Conservation (phyloP, 2,329 filamentous ascomycete genomes). For the Colletotrichum endophyticum region DNA sequence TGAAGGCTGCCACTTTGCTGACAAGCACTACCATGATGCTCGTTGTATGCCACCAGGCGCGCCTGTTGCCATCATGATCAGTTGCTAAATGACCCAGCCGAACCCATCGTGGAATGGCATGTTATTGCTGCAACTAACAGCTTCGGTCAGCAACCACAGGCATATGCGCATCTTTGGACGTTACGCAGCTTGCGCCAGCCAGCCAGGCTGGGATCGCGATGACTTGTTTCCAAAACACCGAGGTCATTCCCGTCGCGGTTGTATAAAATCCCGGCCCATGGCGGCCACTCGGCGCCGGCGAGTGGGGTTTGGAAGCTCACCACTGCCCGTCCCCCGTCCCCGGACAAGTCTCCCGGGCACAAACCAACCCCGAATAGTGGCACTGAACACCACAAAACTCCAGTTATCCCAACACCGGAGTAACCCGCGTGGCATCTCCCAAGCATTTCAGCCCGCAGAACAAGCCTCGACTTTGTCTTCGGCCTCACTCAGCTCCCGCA, state of each 20-base stretch:
- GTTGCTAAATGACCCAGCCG: not conserved
- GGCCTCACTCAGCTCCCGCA: conserved; percentile 45
- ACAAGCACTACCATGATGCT: not conserved
- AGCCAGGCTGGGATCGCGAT: not conserved
- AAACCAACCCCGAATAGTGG: not conserved
- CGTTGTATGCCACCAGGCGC: not conserved
- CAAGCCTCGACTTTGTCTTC: conserved; percentile 45
- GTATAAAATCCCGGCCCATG: not conserved
- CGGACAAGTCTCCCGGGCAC: not conserved
- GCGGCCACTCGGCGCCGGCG: not conserved
- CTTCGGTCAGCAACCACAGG: not conserved
- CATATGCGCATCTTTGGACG: not conserved
- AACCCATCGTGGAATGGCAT: not conserved
- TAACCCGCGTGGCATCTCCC: conserved; percentile 40
- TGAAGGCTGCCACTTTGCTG: too few species aligned
- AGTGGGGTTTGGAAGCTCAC: not conserved
- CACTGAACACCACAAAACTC: not conserved
- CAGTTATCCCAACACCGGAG: conserved; percentile 26
- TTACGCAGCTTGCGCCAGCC: not conserved
- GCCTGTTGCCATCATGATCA: not conserved
- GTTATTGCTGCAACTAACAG: not conserved
- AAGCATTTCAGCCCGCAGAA: conserved; percentile 43
- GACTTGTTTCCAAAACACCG: not conserved
- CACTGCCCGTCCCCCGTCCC: not conserved
- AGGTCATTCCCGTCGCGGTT: not conserved